These are phyloP conservation scores for Hericium rajendrae DNA, from an alignment of 768 basidiomycete species.

Conservation along the genomic window DNA sequence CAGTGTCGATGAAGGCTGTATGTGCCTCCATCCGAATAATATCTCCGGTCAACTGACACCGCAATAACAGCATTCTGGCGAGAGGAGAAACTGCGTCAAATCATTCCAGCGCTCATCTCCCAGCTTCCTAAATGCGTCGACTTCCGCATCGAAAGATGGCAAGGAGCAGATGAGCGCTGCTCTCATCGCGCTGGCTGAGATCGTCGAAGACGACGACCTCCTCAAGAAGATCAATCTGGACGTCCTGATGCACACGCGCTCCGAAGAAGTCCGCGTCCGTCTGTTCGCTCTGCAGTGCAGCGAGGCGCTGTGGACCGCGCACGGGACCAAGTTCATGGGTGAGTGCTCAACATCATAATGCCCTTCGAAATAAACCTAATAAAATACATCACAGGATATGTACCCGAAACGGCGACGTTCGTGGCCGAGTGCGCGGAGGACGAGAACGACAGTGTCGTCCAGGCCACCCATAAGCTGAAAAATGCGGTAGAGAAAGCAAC, in stretches of 20 bases:
- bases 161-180: conserved; percentile 14
- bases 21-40: conserved; percentile 16
- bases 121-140: conserved; percentile 40
- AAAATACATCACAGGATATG: conserved; percentile 44
- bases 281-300: conserved; percentile 61
- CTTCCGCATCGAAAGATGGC: conserved; percentile 18
- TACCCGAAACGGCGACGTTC: conserved; percentile 75
- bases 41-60: not conserved
- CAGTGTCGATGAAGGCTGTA: conserved; percentile 72
- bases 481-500: conserved; percentile 62
- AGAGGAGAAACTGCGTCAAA: conserved; percentile 62
- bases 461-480: conserved; percentile 58
- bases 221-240: conserved; percentile 78
- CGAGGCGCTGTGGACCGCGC: conserved; percentile 64
- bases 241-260: conserved; percentile 82
- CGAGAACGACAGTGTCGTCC: conserved; percentile 76
- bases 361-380: not conserved
- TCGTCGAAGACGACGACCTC: conserved; percentile 42
- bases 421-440: conserved; percentile 84
- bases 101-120: conserved; percentile 48
- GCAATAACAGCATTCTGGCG: conserved; percentile 74
- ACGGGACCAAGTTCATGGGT: conserved; percentile 72
- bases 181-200: conserved; percentile 38
- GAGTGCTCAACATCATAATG: conserved; percentile 16
- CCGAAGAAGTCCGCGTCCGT: conserved; percentile 64